A percentile compares a stretch with the other conserved stretches of the same genome.
phyloP scores from a whole-genome alignment of 2,329 filamentous ascomycete genomes.

The Scytalidium sp. region DNA sequence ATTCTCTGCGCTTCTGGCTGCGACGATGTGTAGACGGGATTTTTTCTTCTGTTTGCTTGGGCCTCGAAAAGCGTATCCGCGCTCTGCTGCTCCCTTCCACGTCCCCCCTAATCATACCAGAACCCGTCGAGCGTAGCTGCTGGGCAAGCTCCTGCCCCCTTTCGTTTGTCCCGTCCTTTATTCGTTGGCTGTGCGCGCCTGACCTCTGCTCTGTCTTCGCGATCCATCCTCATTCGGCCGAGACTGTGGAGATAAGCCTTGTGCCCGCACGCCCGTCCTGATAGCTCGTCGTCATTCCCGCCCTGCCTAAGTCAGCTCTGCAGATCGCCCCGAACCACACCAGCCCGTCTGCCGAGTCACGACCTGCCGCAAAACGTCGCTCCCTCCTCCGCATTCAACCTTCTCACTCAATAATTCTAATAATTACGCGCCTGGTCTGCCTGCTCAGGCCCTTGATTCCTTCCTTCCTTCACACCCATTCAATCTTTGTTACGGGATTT shows the following conservation, averaged over 20 bases:
- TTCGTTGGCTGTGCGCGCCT: neutral
- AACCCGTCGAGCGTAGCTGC: no score
- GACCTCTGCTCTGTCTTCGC: neutral
- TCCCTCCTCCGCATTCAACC: neutral
- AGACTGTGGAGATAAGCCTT: neutral
- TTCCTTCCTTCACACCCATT: constrained; percentile 11
- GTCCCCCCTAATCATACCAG: no score
- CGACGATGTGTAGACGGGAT: no score
- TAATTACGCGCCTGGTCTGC: constrained; percentile 4
- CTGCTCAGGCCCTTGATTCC: constrained; percentile 14
- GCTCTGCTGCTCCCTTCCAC: no score
- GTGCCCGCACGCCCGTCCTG: neutral
- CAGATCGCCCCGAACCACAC: no score
- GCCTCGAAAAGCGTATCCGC: no score
- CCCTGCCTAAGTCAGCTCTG: neutral
- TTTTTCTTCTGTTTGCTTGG: no score
- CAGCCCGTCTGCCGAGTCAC: no score
- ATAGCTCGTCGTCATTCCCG: neutral
- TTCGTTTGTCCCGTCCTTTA: constrained; percentile 10
- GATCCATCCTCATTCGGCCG: neutral
- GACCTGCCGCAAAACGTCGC: no score
- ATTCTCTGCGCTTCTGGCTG: no score
- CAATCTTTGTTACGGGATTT: neutral
- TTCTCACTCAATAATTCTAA: neutral
- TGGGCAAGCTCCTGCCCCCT: no score